Base-by-base conservation (phyloP, 768 basidiomycete species). In the Lactifluus echinatus region DNA sequence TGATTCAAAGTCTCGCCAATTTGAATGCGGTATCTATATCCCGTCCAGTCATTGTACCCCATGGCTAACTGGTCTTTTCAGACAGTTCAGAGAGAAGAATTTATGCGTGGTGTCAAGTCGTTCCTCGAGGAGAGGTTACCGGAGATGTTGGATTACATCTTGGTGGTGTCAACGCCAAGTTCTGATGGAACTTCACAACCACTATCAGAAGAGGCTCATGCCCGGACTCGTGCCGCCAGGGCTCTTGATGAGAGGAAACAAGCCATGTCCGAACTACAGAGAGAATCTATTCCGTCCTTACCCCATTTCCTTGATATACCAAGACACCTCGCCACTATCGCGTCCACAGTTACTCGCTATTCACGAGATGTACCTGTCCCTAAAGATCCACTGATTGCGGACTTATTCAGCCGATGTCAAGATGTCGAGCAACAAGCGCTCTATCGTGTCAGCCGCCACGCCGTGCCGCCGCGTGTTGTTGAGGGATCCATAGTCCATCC, bases 1-100 rank as follows among this genome's bases (percentile, higher is more conserved):
- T 87, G n/a, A 79, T 94, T 19, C 89, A 92, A 70, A 93, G 87
- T 63, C 73, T 93, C 39, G 92, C 92, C 5, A 94, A 94, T 69
- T 73, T 93, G 53, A 91, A 89, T 62, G 69, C 79, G 8, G 88
- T 86, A 67, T n/a, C n/a, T n/a, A n/a, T 63, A 84, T 72, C 17
- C 5, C 15, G 23, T 23, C 34, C 28, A 29, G 11, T 28, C 26
- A 0, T n/a, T 29, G n/a, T 33, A 14, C 23, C 23, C 28, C 4
- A 5, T 33, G 8, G 14, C 37, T 59, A 28, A 59, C 21, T 5
- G 23, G 19, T n/a, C 47, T 43, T 28, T 57, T 10, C 53, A 87
- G 85, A 77, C 68, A 42, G 74, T 78, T 12, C 82, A 85, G 65
- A 89, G 85, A 69, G 89, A 93, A 69, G 79, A 84, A n/a, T 86